Base-by-base conservation (phyloP, 768 basidiomycete genomes). In the Mycena filopes region DNA sequence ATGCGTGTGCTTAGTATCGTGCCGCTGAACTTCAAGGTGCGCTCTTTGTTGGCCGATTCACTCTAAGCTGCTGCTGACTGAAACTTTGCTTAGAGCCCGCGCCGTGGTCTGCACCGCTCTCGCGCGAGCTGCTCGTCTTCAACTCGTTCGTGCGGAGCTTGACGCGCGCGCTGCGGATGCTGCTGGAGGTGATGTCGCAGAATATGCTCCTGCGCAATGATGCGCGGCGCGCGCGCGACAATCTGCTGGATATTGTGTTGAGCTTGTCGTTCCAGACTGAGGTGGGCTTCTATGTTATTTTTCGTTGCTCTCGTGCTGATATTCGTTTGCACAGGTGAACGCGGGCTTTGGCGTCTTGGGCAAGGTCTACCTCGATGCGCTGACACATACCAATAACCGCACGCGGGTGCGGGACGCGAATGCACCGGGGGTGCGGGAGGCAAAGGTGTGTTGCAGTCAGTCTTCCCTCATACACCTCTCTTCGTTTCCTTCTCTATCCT, bases 261-360 rank as follows among this genome's bases (percentile, higher is more conserved):
- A 95, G 94, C 47, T 83, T 98, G 36, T 95, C 96, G 12, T 98
- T 99, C 87, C 96, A 98, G 76, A 85, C 87, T 60, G 98, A 99
- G 74, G 95, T 95, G 71, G 21, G 43, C 60, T 43, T 9, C 28
- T n/a, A n/a, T n/a, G n/a, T n/a, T n/a, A n/a, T n/a, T n/a, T n/a
- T n/a, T n/a, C n/a, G n/a, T n/a, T n/a, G n/a, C n/a, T n/a, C n/a
- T n/a, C n/a, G n/a, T 33, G 25, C 18, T 42, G 7, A 33, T 21
- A 9, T 9, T 47, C 18, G 18, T n/a, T n/a, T 12, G 9, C 26
- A 21, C 43, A 69, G 67, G 64, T 66, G 38, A 98, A 98, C 83
- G 98, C 98, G 0, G 98, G 96, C 21, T 98, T 98, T 78, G 98
- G 98, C 4, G 94, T 99, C 68, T 85, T 99, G 23, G 95, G 94